phyloP scores from a whole-genome alignment of 345 rosid genomes.

The Pistacia integerrima region DNA sequence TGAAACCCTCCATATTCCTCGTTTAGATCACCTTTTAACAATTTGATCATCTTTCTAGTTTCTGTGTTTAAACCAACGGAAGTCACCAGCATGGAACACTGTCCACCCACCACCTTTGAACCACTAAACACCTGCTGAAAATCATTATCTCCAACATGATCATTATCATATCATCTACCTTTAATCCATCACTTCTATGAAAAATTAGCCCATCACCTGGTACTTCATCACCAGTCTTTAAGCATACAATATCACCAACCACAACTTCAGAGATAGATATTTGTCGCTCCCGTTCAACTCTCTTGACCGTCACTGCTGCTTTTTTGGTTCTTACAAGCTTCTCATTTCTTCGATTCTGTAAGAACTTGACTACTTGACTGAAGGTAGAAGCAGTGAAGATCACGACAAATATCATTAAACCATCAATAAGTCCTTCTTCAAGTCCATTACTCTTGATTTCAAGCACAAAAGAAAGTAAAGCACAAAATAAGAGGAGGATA shows the following conservation, averaged over 20 bases:
- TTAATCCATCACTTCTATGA: neutral
- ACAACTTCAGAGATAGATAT: constrained; percentile 4
- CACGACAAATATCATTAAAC: too few species aligned
- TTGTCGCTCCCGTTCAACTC: neutral
- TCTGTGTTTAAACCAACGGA: constrained; percentile 4
- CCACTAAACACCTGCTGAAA: neutral
- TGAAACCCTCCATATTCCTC: neutral
- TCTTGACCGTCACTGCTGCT: neutral
- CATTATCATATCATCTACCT: neutral
- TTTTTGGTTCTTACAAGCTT: neutral
- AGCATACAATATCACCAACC: constrained; percentile 2
- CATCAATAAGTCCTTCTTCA: constrained; percentile 1
- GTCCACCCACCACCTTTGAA: constrained; percentile 6
- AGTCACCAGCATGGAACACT: constrained; percentile 2
- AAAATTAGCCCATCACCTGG: constrained; percentile 5
- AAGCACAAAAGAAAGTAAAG: neutral
- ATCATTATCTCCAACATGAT: neutral
- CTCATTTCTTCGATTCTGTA: neutral
- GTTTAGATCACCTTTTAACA: neutral
- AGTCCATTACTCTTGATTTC: neutral
- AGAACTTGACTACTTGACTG: neutral
- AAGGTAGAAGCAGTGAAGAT: neutral
- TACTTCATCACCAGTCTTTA: neutral
- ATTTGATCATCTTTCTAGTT: constrained; percentile 1
- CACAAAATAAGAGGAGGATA: constrained; percentile 1